phyloP scores from a whole-genome alignment of 164 flowering plant species.

The Cinnamomum micranthum region DNA sequence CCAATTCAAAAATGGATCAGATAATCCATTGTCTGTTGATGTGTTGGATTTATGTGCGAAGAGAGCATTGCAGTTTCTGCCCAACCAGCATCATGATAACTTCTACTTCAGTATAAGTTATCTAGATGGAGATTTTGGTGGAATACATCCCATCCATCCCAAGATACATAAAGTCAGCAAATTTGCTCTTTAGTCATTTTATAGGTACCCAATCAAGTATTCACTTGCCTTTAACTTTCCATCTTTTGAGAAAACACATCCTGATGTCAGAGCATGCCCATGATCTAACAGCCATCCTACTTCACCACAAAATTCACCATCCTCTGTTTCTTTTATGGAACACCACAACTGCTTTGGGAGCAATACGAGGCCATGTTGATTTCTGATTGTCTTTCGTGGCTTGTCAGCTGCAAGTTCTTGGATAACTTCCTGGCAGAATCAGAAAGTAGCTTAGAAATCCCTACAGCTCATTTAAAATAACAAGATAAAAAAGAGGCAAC shows the following conservation, averaged over 20 bases:
- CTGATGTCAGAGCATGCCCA: conserved; percentile 64
- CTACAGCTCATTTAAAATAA: not conserved
- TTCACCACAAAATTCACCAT: conserved; percentile 46
- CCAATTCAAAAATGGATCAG: not conserved
- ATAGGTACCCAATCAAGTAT: not conserved
- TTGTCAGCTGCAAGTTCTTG: conserved; percentile 41
- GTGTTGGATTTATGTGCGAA: not conserved
- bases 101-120: not conserved
- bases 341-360: conserved; percentile 89
- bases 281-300: conserved; percentile 77
- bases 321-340: conserved; percentile 40
- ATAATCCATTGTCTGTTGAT: not conserved
- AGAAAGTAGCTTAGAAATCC: not conserved
- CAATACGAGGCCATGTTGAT: conserved; percentile 39
- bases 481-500: not conserved
- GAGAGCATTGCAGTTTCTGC: not conserved
- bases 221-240: conserved; percentile 60
- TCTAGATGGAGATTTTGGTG: not conserved
- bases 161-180: conserved; percentile 12
- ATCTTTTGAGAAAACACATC: conserved; percentile 50
- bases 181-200: conserved; percentile 1
- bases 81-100: not conserved
- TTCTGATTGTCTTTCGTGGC: conserved; percentile 33
- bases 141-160: not conserved
- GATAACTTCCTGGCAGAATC: conserved; percentile 31